Base-by-base conservation (phyloP, 164 flowering plant species). In the Piper betle region DNA sequence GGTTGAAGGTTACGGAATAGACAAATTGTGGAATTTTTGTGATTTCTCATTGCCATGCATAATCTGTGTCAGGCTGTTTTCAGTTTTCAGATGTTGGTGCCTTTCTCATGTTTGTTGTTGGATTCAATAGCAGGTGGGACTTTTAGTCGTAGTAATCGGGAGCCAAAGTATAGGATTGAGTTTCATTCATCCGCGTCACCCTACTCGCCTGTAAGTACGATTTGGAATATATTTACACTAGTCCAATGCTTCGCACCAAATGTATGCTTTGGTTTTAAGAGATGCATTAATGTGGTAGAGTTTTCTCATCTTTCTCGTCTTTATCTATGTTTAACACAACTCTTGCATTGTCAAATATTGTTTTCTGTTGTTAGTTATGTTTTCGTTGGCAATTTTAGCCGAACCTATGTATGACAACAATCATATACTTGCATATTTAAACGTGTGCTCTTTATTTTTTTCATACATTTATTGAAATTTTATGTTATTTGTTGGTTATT, bases 121-220 rank as follows among this genome's bases (percentile, higher is more conserved):
- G 15, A 10, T 65, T 61, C 54, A 42, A 63, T 39, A 57, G 64
- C 78, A 85, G 96, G 89, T 72, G 89, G 79, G 54, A 61, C 88
- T 48, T 77, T 84, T 67, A 74, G 86, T 64, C 83, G 80, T n/a
- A 82, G 87, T 75, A 82, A 87, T 52, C 87, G 79, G 54, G 95
- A 88, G 56, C 88, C 92, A 16, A 88, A 88, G 56, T 91, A 80
- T 75, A 75, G 69, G 68, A 85, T 91, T 68, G 84, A 84, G 52
- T 88, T 82, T 68, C 92, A 80, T 67, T 58, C 84, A n/a, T 80
- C 76, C 59, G 91, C 84, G 55, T 78, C 83, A 6, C 98, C 95
- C 12, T 91, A 69, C 71, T 79, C 71, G 69, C 96, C 98, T 48
- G 98, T 91, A 71, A 81, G 96, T 71, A 53, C 59, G 15, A 19